These are phyloP conservation scores for Annulohypoxylon truncatum DNA, from an alignment of 2,329 filamentous ascomycete species.

Conservation along the genomic window DNA sequence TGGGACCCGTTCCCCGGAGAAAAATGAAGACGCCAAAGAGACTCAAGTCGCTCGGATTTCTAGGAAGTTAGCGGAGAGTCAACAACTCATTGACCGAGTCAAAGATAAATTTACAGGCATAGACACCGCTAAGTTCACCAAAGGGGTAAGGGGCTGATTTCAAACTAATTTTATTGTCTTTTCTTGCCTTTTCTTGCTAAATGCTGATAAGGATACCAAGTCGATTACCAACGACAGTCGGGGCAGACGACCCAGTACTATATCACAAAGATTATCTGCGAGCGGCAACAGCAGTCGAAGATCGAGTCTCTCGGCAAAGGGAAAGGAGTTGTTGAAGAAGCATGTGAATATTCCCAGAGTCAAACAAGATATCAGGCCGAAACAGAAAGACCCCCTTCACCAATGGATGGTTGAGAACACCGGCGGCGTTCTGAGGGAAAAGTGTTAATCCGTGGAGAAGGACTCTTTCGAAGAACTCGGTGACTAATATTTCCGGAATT, in stretches of 20 bases:
- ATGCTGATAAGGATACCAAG: neutral
- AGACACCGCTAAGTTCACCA: neutral
- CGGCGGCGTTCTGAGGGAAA: constrained; percentile 42
- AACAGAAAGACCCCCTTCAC: constrained; percentile 41
- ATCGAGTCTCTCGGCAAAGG: constrained; percentile 19
- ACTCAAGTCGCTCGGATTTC: neutral
- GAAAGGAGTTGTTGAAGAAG: constrained; percentile 11
- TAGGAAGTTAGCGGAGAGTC: neutral
- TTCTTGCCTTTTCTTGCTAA: neutral
- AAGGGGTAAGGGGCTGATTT: neutral
- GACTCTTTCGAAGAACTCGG: neutral
- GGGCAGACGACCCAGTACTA: neutral
- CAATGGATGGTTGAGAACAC: constrained; percentile 47
- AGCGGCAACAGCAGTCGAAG: constrained; percentile 1
- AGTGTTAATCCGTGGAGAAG: neutral
- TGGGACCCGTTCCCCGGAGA: neutral
- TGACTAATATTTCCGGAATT: neutral
- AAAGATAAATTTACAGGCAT: constrained; percentile 10
- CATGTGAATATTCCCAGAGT: constrained; percentile 4
- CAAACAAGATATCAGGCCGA: constrained; percentile 12
- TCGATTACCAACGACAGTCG: neutral
- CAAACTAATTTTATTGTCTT: neutral
- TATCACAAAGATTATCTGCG: neutral
- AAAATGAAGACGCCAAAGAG: neutral
- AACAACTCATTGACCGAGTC: neutral